Evolutionary conservation across 768 basidiomycete species (phyloP), one percentile per base, ranked within the genome.

Genomic region (Rhodotorula graminis): DNA sequence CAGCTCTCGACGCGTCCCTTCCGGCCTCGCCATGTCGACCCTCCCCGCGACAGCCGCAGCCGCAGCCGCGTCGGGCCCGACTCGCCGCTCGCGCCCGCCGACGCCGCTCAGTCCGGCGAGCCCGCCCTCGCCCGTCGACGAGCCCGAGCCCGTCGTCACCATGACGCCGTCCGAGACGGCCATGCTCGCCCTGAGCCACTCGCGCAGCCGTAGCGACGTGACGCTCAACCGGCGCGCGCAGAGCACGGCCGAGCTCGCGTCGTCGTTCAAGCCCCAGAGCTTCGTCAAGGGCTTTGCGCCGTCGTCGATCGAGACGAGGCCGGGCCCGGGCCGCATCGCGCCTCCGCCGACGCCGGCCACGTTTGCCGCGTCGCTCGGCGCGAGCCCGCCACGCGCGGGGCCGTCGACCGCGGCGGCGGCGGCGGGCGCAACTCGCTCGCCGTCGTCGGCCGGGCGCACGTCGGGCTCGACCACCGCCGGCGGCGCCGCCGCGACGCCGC

Each of bases 261-360:
- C 72, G 31, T 71, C 72, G 33, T 73, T 73, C 66, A 70, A 73
- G 57, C 69, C 72, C 1, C 53, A 53, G 50, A 76, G 75, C 52
- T 70, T 61, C 44, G 65, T 70, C 33, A 62, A 59, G 53, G 75
- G 75, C 11, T 76, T 76, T 67, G 67, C 71, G 46, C 69, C 72
- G 23, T 53, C 64, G 60, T 70, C 70, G 31, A 31, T 69, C 18
- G 72, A 73, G n/a, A 47, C 71, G 27, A 44, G 53, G 7, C 61
- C 69, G 0, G 57, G 65, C 19, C 70, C 69, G 5, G 75, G 75
- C 33, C 40, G 64, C 9, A 71, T 73, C 57, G 74, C 74, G 0
- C 74, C 74, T 46, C 74, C 74, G 0, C 74, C 74, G 9, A 75
- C 74, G 4, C 74, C 74, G 5, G 68, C 68, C 0, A 58, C 37